These are phyloP conservation scores for Huiozyma naganishii DNA, from an alignment of 805 yeast genomes.

Conservation along the genomic window DNA sequence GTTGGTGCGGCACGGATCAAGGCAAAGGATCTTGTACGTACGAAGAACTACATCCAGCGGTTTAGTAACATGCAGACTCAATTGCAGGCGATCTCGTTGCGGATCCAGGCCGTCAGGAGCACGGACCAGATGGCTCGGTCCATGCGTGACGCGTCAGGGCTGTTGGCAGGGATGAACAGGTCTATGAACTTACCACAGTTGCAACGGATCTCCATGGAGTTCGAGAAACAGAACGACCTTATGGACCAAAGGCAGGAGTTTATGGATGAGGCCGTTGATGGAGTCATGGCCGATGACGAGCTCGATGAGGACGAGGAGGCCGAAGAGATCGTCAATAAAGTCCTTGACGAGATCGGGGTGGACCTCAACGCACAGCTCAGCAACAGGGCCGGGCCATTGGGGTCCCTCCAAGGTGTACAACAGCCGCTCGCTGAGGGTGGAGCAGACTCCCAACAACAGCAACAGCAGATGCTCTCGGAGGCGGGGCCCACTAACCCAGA, in stretches of 20 bases:
- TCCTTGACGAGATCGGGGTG: slow-evolving; percentile 91
- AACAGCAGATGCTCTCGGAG: background rate
- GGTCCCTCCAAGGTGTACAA: slow-evolving; percentile 12
- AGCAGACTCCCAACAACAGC: slow-evolving; percentile 1
- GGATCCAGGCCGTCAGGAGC: slow-evolving; percentile 85
- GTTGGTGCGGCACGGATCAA: slow-evolving; percentile 83
- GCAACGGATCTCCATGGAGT: slow-evolving; percentile 86
- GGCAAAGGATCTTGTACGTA: slow-evolving; percentile 89
- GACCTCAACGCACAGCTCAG: slow-evolving; percentile 48
- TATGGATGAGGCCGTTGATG: slow-evolving; percentile 97
- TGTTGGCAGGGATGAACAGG: slow-evolving; percentile 78
- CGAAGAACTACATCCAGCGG: slow-evolving; percentile 69
- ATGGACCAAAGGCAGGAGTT: slow-evolving; percentile 99
- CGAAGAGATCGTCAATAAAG: slow-evolving; percentile 83
- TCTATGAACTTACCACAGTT: slow-evolving; percentile 86
- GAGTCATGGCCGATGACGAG: slow-evolving; percentile 87
- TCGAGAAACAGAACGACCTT: slow-evolving; percentile 84
- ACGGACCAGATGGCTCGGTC: slow-evolving; percentile 92
- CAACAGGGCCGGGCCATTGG: slow-evolving; percentile 34
- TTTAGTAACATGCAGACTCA: slow-evolving; percentile 92
- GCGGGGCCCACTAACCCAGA: slow-evolving; percentile 34
- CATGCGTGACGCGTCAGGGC: slow-evolving; percentile 85
- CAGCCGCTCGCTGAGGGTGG: slow-evolving; percentile 33
- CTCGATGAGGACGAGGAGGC: slow-evolving; percentile 81
- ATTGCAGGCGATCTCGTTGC: slow-evolving; percentile 81